Conservation (phyloP, 2,329 filamentous ascomycete species). For the Apiospora saccharicola region DNA sequence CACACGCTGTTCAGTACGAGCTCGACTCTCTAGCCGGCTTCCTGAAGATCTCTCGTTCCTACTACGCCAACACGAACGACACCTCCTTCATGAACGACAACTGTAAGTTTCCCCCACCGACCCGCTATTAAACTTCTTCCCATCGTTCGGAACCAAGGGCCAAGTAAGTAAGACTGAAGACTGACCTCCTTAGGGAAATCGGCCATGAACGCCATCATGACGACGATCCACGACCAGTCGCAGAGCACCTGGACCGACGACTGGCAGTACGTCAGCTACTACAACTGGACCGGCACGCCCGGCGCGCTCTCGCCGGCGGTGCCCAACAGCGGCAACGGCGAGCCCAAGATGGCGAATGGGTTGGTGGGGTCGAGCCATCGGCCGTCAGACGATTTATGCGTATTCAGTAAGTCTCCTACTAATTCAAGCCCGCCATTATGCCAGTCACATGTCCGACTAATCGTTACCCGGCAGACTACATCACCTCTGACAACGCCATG, state of each 20-base stretch:
- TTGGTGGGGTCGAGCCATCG: conserved; percentile 21
- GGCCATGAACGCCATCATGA: conserved; percentile 22
- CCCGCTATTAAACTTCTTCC: no score
- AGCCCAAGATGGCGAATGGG: conserved; percentile 16
- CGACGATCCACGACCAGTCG: conserved; percentile 20
- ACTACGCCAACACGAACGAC: conserved; percentile 22
- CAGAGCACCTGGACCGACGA: conserved; percentile 23
- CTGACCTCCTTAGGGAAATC: conserved; percentile 6
- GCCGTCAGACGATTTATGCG: conserved; percentile 18
- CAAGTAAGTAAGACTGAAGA: no score
- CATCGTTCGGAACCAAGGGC: neutral
- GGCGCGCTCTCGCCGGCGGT: conserved; percentile 19
- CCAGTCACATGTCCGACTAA: neutral
- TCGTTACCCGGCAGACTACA: neutral
- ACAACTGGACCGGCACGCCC: conserved; percentile 24
- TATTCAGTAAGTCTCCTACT: neutral
- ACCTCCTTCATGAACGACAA: conserved; percentile 24
- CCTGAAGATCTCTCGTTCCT: conserved; percentile 23
- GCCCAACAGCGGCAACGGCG: conserved; percentile 23
- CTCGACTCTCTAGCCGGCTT: conserved; percentile 21
- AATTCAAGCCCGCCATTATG: no score
- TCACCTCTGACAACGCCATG: conserved; percentile 26
- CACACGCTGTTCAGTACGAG: neutral
- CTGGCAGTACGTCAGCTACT: conserved; percentile 23
- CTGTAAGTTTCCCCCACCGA: neutral